Conservation (phyloP, 495 filamentous ascomycete genomes). For the Aspergillus mulundensis region DNA sequence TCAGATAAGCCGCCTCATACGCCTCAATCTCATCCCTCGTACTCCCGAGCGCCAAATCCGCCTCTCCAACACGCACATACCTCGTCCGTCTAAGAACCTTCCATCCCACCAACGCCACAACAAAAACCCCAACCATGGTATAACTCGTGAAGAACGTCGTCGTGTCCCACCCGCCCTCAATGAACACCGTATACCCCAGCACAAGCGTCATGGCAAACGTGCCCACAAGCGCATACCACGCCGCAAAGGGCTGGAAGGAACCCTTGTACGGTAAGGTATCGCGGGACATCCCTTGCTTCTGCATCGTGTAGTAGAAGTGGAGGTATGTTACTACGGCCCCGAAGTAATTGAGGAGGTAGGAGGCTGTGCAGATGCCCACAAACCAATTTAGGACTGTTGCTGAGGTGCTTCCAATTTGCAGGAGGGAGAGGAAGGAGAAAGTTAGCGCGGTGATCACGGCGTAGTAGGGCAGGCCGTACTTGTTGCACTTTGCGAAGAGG, state of each 20-base stretch:
- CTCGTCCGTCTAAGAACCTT: slow-evolving; percentile 50
- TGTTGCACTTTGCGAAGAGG: slow-evolving; percentile 38
- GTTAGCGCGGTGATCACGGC: slow-evolving; percentile 34
- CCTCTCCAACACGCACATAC: slow-evolving; percentile 34
- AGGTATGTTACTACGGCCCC: slow-evolving; percentile 50
- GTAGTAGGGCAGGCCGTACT: slow-evolving; percentile 41
- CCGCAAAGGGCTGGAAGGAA: slow-evolving; percentile 30
- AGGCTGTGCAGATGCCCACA: slow-evolving; percentile 25
- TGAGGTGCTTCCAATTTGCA: slow-evolving; percentile 25
- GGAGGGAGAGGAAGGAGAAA: slow-evolving; percentile 38
- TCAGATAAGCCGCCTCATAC: not conserved
- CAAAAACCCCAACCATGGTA: slow-evolving; percentile 47
- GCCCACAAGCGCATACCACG: slow-evolving; percentile 28
- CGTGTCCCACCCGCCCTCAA: slow-evolving; percentile 19
- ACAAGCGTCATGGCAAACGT: slow-evolving; percentile 30
- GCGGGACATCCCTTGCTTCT: slow-evolving; percentile 31
- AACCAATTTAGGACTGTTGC: slow-evolving; percentile 29
- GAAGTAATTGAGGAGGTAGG: slow-evolving; percentile 33
- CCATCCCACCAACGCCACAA: slow-evolving; percentile 48
- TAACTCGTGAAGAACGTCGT: slow-evolving; percentile 28
- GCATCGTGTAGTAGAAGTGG: slow-evolving; percentile 33
- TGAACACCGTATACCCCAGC: slow-evolving; percentile 18
- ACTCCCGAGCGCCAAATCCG: slow-evolving; percentile 28
- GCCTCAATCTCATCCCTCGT: not conserved
- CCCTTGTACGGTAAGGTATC: slow-evolving; percentile 27